Evolutionary conservation across 306 rosid species (phyloP).

Genomic region (Trichosanthes truncata): DNA sequence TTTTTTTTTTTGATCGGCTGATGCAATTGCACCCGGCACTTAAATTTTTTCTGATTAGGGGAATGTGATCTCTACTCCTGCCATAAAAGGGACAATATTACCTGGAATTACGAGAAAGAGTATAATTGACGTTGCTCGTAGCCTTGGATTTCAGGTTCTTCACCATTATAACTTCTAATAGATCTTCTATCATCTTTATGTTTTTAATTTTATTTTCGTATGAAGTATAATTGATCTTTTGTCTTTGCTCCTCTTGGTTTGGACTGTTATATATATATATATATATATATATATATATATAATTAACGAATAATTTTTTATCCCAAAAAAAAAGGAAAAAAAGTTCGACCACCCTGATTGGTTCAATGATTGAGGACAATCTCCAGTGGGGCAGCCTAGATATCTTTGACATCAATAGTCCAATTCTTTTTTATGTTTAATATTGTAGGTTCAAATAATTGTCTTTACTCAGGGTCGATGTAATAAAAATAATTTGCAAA

Average conservation of each 20-base stretch:
- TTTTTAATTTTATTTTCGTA: not conserved
- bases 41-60: slow-evolving; percentile 29
- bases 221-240: not conserved
- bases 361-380: too few relatives aligned
- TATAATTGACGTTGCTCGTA: slow-evolving; percentile 83
- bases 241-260: not conserved
- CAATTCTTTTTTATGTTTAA: not conserved
- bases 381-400: not conserved
- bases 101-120: slow-evolving; percentile 98
- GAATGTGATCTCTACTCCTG: slow-evolving; percentile 69
- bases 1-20: not conserved
- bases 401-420: not conserved
- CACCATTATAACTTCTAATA: slow-evolving; percentile 1
- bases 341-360: not conserved
- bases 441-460: not conserved
- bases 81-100: slow-evolving; percentile 83
- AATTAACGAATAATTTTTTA: too few relatives aligned
- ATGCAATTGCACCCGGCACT: not conserved
- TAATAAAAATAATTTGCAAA: not conserved
- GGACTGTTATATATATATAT: too few relatives aligned
- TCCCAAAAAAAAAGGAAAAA: not conserved
- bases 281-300: not conserved
- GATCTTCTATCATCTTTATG: not conserved
- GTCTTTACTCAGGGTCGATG: not conserved
- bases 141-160: slow-evolving; percentile 81